These are phyloP conservation scores for Trametes maxima DNA, from an alignment of 768 basidiomycete genomes.

Conservation along the genomic window DNA sequence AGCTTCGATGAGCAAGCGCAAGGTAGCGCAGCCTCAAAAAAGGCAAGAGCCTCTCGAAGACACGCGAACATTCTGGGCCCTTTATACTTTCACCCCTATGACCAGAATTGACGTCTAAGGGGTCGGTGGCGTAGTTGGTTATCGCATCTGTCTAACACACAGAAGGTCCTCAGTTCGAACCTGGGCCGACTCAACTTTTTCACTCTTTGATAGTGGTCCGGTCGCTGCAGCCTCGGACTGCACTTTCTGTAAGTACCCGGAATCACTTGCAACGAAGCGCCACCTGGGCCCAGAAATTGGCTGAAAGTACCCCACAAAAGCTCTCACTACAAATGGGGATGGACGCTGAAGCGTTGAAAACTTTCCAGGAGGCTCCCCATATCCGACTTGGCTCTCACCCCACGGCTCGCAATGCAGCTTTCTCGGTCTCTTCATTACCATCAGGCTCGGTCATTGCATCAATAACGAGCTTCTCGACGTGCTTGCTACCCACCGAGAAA, in stretches of 20 bases:
- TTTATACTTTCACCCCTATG: too few relatives aligned
- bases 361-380: neutral
- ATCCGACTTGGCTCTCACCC: constrained; percentile 47
- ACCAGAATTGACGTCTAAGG: neutral
- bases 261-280: too few relatives aligned
- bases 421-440: constrained; percentile 41
- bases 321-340: too few relatives aligned
- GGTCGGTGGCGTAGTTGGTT: constrained; percentile 79
- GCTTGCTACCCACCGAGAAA: constrained; percentile 59
- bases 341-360: too few relatives aligned
- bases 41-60: constrained; percentile 8
- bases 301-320: too few relatives aligned
- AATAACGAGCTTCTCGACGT: constrained; percentile 46
- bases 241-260: too few relatives aligned
- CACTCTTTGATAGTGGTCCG: too few relatives aligned
- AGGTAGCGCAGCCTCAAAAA: neutral
- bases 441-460: constrained; percentile 55
- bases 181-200: constrained; percentile 48
- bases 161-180: constrained; percentile 76
- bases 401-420: constrained; percentile 52
- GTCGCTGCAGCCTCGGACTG: too few relatives aligned
- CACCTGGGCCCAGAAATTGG: too few relatives aligned
- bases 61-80: constrained; percentile 8
- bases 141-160: constrained; percentile 86
- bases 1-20: neutral